phyloP scores from a whole-genome alignment of 1,139 yeast species.

The Blastobotrys arbuscula region DNA sequence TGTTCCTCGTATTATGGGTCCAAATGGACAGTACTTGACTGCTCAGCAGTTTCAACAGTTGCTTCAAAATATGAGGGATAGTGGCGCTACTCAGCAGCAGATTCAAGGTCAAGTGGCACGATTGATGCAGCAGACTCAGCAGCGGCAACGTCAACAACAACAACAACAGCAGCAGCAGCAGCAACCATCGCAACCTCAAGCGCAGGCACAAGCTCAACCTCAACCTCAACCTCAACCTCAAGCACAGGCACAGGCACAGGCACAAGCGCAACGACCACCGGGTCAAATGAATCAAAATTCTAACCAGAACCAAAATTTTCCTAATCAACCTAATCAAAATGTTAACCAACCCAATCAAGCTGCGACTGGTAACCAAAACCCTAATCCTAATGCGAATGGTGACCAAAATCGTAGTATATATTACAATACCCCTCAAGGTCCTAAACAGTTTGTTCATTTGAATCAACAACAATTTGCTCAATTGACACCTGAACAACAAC shows the following conservation, averaged over 20 bases:
- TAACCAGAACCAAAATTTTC: no score
- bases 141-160: conserved; percentile 5
- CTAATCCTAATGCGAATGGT: no score
- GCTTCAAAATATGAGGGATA: conserved; percentile 7
- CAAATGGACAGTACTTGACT: not conserved
- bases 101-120: conserved; percentile 4
- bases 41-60: conserved; percentile 4
- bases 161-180: not conserved
- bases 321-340: no score
- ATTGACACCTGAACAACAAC: conserved; percentile 6
- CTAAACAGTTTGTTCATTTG: not conserved
- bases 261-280: no score
- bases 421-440: not conserved
- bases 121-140: not conserved
- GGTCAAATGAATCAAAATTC: no score
- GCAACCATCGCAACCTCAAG: conserved; percentile 1
- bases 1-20: not conserved
- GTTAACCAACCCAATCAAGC: no score
- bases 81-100: conserved; percentile 7
- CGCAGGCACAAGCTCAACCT: not conserved
- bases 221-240: conserved; percentile 9
- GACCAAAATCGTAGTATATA: not conserved
- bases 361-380: no score
- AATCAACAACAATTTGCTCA: conserved; percentile 12
- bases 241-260: no score